Evolutionary conservation across 345 rosid species (phyloP).

Genomic region (Excoecaria agallocha): DNA sequence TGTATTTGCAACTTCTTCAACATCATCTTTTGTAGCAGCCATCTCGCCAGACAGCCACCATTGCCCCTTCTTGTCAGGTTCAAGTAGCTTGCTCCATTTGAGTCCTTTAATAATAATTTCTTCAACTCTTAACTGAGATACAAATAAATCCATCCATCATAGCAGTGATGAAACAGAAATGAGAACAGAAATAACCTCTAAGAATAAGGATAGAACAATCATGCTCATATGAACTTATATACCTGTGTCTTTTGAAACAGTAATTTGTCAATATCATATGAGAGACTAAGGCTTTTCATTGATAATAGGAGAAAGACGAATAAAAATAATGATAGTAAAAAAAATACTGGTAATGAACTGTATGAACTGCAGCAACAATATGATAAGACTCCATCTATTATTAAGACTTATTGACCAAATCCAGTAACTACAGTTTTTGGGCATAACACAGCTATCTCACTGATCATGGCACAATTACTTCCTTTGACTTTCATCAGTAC

Average conservation of each 20-base stretch:
- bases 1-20: conserved; percentile 68
- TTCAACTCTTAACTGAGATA: conserved; percentile 62
- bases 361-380: too few relatives aligned
- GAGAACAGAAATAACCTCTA: neutral
- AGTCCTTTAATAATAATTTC: conserved; percentile 59
- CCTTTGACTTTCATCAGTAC: too few relatives aligned
- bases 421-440: too few relatives aligned
- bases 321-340: too few relatives aligned
- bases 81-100: conserved; percentile 87
- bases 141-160: neutral
- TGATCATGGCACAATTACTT: too few relatives aligned
- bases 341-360: too few relatives aligned
- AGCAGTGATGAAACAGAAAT: neutral
- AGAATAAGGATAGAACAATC: neutral
- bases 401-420: too few relatives aligned
- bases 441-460: too few relatives aligned
- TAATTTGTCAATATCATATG: neutral
- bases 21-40: conserved; percentile 35
- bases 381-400: too few relatives aligned
- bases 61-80: conserved; percentile 83
- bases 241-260: neutral
- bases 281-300: neutral
- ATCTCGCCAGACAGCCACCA: conserved; percentile 86
- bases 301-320: neutral
- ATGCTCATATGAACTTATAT: neutral